Base-by-base conservation (phyloP, 257 asterid species). In the Rehmannia glutinosa region DNA sequence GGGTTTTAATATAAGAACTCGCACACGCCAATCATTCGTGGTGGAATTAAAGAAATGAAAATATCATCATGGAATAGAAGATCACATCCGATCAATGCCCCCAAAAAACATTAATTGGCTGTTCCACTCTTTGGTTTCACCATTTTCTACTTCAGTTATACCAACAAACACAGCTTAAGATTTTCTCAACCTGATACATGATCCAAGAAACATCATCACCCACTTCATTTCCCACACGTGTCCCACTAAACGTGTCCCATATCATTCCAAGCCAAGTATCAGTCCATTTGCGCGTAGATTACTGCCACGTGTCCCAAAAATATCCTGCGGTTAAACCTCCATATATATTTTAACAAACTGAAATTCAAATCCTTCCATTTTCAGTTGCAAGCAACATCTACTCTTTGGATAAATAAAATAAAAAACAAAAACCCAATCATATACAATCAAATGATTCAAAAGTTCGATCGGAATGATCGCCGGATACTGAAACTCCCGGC, bases 401-500 rank as follows among this genome's bases (percentile, higher is more conserved):
- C 33, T 11, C 12, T 8, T 21, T 45, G 0, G 3, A 7, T 7
- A 5, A 8, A 50, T 13, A 25, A 33, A 9, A 62, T 13, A 17
- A 10, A 17, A 10, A 24, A 28, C 1, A 28, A 8, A 1, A 9
- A 9, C 43, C 32, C 16, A 9, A 42, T 15, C 20, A 3, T 3
- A 12, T 7, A 16, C 10, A 43, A 12, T 20, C 63, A 72, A 19
- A 88, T 88, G 96, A 77, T 80, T 19, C 76, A 74, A 9, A 71
- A 60, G 24, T 58, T 60, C 33, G 83, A 81, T 3, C 77, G 71
- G 39, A 59, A 41, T 66, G 76, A 70, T 62, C 95, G 96, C 81
- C 95, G 92, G 92, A 65, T 83, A 16, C 73, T 89, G 27, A 78
- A 70, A 6, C 85, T 78, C 32, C 92, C 95, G 78, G 92, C 89